A percentile compares a stretch with the other conserved stretches of the same genome.
Evolutionary conservation across 1,284 basidiomycete genomes (phyloP).

Genomic region (Blastosporella zonata): DNA sequence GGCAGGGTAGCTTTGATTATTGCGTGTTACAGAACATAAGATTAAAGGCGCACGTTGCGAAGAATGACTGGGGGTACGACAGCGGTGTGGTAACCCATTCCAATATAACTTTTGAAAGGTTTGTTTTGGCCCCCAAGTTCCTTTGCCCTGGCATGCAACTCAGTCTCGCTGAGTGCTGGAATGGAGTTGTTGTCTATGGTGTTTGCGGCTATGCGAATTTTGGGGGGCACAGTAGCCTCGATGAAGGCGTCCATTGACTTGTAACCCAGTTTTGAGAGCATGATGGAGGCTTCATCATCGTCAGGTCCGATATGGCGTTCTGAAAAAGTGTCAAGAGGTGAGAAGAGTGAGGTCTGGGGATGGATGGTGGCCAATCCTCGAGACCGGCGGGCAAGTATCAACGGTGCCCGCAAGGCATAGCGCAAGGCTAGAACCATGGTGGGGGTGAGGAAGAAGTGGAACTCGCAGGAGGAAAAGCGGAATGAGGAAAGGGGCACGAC

Average conservation of each 20-base stretch:
- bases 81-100: slow-evolving; percentile 96
- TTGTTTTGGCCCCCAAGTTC: slow-evolving; percentile 79
- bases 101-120: slow-evolving; percentile 90
- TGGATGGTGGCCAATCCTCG: slow-evolving; percentile 60
- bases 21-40: slow-evolving; percentile 3
- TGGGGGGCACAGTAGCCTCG: slow-evolving; percentile 71
- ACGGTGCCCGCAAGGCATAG: slow-evolving; percentile 37
- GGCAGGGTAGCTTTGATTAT: not conserved
- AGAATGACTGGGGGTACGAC: slow-evolving; percentile 92
- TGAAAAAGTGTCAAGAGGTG: slow-evolving; percentile 83
- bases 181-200: slow-evolving; percentile 69
- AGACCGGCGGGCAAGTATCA: slow-evolving; percentile 21
- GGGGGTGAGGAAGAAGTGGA: slow-evolving; percentile 19
- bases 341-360: slow-evolving; percentile 60
- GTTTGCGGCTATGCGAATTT: slow-evolving; percentile 69
- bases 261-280: slow-evolving; percentile 83
- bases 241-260: slow-evolving; percentile 87
- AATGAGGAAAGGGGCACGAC: slow-evolving; percentile 23
- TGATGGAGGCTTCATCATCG: slow-evolving; percentile 66
- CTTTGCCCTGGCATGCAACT: slow-evolving; percentile 77
- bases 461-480: slow-evolving; percentile 12
- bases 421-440: slow-evolving; percentile 45
- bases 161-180: slow-evolving; percentile 79
- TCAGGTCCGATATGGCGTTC: slow-evolving; percentile 91
- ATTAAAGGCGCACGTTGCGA: slow-evolving; percentile 67